A percentile compares a stretch with the other conserved stretches of the same genome.
Evolutionary conservation across 768 basidiomycete genomes (phyloP).

Genomic region (Hirschioporus abietinus): DNA sequence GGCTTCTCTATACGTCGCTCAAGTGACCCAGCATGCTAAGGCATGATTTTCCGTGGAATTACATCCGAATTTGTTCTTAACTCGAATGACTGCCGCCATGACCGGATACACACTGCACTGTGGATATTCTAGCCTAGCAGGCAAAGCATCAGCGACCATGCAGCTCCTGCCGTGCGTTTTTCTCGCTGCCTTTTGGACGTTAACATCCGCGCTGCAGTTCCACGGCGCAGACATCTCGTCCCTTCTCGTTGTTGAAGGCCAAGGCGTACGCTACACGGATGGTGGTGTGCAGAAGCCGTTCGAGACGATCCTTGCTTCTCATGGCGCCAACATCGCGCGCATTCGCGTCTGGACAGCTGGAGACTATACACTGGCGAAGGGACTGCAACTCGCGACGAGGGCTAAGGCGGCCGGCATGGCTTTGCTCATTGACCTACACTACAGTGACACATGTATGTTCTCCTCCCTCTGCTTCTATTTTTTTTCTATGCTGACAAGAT

Average conservation of each 20-base stretch:
- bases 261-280: slow-evolving; percentile 41
- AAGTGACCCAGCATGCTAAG: neutral
- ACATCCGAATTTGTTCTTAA: neutral
- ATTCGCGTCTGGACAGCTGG: slow-evolving; percentile 61
- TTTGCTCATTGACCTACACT: slow-evolving; percentile 53
- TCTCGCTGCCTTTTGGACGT: neutral
- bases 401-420: slow-evolving; percentile 52
- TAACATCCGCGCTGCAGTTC: slow-evolving; percentile 34
- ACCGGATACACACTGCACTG: neutral
- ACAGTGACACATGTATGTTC: slow-evolving; percentile 54
- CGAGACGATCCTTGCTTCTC: slow-evolving; percentile 47
- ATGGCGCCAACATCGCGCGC: slow-evolving; percentile 54
- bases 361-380: slow-evolving; percentile 45
- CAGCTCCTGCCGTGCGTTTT: neutral
- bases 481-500: neutral
- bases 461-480: too few relatives aligned
- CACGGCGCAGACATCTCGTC: slow-evolving; percentile 55
- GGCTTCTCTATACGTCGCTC: too few relatives aligned
- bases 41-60: neutral
- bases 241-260: slow-evolving; percentile 44
- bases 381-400: slow-evolving; percentile 47
- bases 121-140: too few relatives aligned
- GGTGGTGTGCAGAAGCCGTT: slow-evolving; percentile 28
- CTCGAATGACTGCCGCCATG: neutral
- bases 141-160: neutral